Evolutionary conservation across 225 moss, liverwort and hornwort species (phyloP).

Genomic region (Straminergon stramineum): DNA sequence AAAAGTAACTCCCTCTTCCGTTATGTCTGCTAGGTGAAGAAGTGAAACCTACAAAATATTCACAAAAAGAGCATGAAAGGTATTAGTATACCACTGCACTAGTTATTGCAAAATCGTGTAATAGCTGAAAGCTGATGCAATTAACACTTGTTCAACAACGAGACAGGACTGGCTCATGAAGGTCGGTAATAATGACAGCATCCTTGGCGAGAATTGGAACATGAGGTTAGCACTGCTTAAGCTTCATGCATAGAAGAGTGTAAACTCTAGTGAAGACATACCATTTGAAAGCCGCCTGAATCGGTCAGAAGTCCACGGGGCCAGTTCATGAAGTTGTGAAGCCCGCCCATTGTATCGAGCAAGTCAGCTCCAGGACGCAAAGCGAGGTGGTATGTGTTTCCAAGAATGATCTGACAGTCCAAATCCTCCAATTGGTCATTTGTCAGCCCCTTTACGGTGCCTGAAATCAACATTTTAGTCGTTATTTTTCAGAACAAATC

Average conservation of each 20-base stretch:
- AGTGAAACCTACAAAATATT: slow-evolving; percentile 62
- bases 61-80: background rate
- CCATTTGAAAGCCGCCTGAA: slow-evolving; percentile 98
- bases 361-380: slow-evolving; percentile 81
- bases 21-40: slow-evolving; percentile 88
- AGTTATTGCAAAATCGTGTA: background rate
- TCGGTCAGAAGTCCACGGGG: slow-evolving; percentile 89
- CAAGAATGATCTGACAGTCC: slow-evolving; percentile 69
- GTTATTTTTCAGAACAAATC: background rate
- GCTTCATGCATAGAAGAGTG: background rate
- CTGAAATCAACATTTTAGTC: slow-evolving; percentile 26
- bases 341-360: slow-evolving; percentile 66
- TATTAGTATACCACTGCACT: background rate
- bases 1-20: slow-evolving; percentile 95
- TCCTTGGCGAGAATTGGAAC: background rate
- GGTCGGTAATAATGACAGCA: background rate
- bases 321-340: slow-evolving; percentile 96
- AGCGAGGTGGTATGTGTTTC: slow-evolving; percentile 80
- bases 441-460: slow-evolving; percentile 83
- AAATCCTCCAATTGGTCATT: slow-evolving; percentile 85
- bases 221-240: background rate
- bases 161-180: background rate
- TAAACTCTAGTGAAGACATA: background rate
- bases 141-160: background rate
- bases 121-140: background rate